Base-by-base conservation (phyloP, 2,329 filamentous ascomycete genomes). In the Aspergillus felis region DNA sequence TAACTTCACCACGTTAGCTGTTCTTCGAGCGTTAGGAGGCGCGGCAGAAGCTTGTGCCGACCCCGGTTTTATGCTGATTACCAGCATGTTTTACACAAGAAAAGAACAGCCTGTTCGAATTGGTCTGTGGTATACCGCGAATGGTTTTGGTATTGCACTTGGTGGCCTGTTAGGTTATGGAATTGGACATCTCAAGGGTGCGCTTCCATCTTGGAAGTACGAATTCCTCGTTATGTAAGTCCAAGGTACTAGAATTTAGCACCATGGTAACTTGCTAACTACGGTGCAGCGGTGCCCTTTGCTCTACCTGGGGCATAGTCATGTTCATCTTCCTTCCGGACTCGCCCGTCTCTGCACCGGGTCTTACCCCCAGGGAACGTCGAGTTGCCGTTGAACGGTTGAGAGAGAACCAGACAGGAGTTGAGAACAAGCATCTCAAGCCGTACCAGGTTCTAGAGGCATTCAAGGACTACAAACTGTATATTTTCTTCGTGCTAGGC, bases 51-150 rank as follows among this genome's bases (percentile, higher is more conserved):
- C 84, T 0, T 81, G 80, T 54, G 74, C 81, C 2, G 83, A 85
- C 63, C 85, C 85, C 1, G 80, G 79, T 0, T 85, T 87, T 58
- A 85, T 88, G 77, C 71, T 88, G 1, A 84, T 88, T 38, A 87
- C 85, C 0, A 80, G 79, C 4, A 87, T 87, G 84, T 89, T 84
- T 81, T 84, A 87, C 63, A 87, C 84, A 1, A 77, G 84, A 9
- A 76, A 78, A 3, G 83, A 89, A 64, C 86, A 88, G 63, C 84
- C 86, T 0, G 76, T 83, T 2, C 76, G 85, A 0, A 84, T 86
- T 51, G 82, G 82, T 1, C 72, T 82, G 0, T 87, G 83, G 83
- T 86, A 83, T 65, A 78, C 80, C 0, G 83, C 82, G 29, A 85
- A 85, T 50, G 84, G 84, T 0, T 68, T 85, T 7, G 84, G 82